Evolutionary conservation across 2,329 filamentous ascomycete genomes (phyloP).

Genomic region (Aureobasidium sp.): DNA sequence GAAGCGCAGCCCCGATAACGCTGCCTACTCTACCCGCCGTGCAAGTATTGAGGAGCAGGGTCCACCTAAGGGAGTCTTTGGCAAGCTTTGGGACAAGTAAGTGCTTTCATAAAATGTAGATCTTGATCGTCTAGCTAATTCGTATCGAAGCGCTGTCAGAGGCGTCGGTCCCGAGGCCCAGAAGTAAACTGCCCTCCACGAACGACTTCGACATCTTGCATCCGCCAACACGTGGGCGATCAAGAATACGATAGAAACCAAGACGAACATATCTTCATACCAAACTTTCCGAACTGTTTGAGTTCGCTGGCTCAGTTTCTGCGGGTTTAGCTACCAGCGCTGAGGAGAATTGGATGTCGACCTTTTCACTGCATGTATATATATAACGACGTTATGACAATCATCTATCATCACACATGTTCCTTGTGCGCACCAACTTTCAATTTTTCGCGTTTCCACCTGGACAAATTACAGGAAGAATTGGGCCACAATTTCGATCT

Average conservation of each 20-base stretch:
- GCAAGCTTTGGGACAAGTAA: constrained; percentile 19
- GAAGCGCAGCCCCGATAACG: constrained; percentile 19
- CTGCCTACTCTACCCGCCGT: constrained; percentile 16
- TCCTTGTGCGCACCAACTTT: no score
- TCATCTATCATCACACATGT: background rate
- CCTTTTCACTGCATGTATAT: background rate
- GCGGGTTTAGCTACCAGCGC: background rate
- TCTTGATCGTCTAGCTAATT: background rate
- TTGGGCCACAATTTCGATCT: no score
- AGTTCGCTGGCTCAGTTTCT: background rate
- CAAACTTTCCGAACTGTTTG: background rate
- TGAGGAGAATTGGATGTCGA: background rate
- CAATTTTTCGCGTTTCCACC: no score
- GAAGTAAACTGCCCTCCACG: background rate
- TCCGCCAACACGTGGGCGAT: background rate
- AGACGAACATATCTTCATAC: background rate
- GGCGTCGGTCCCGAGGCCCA: background rate
- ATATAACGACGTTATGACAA: constrained; percentile 7
- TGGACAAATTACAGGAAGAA: no score
- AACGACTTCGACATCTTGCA: background rate
- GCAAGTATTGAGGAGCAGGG: constrained; percentile 17
- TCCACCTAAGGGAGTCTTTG: constrained; percentile 16
- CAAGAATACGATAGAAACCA: background rate
- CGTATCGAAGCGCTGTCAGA: background rate
- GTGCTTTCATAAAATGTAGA: background rate